phyloP scores from a whole-genome alignment of 495 filamentous ascomycete genomes.

The Aspergillus olivimuriae region DNA sequence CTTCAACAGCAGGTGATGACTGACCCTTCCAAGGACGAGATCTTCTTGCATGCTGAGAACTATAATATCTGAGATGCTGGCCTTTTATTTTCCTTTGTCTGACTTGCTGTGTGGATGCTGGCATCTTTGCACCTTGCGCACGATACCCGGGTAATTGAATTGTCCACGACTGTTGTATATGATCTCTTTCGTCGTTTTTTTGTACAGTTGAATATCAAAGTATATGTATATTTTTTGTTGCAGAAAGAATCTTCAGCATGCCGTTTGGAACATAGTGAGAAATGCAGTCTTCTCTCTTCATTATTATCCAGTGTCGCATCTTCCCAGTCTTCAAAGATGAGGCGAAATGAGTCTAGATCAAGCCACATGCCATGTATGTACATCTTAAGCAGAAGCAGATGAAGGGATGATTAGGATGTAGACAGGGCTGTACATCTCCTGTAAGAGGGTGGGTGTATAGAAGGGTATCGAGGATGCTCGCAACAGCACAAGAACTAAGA shows the following conservation, averaged over 20 bases:
- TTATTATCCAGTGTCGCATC: background rate
- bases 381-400: conserved; percentile 2
- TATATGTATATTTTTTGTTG: background rate
- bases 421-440: background rate
- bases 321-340: conserved; percentile 1
- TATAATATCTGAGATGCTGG: conserved; percentile 61
- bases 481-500: background rate
- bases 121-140: conserved; percentile 6
- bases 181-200: too few species aligned
- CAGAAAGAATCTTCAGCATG: too few species aligned
- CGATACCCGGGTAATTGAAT: background rate
- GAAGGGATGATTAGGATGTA: background rate
- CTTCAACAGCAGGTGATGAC: conserved; percentile 78
- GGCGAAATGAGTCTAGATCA: background rate
- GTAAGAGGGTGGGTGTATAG: background rate
- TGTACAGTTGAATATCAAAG: background rate
- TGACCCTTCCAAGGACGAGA: conserved; percentile 73
- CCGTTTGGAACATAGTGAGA: too few species aligned
- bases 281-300: background rate
- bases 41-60: conserved; percentile 93
- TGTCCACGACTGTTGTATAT: background rate
- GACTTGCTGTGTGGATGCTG: background rate
- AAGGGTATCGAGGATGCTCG: background rate
- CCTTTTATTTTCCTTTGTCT: conserved; percentile 3
- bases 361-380: conserved; percentile 3